phyloP scores from a whole-genome alignment of 345 rosid genomes.

The Pelargonium nanum region DNA sequence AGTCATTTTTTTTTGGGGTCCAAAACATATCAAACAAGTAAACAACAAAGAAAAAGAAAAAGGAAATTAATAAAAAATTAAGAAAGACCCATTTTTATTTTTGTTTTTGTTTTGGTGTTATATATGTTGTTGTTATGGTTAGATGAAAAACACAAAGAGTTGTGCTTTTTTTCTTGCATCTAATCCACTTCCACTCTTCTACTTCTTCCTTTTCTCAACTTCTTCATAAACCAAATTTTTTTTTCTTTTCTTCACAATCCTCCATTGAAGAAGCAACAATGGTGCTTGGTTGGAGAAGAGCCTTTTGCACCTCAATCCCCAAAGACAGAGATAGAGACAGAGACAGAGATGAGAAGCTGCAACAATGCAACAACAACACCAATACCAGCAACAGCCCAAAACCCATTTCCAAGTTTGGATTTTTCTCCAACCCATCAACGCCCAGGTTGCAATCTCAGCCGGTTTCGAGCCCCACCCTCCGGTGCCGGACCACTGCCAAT shows the following conservation, averaged over 20 bases:
- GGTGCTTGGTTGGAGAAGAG: conserved; percentile 77
- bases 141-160: too few species aligned
- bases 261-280: conserved; percentile 19
- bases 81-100: background rate
- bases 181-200: background rate
- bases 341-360: conserved; percentile 12
- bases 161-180: background rate
- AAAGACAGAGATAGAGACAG: conserved; percentile 31
- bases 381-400: conserved; percentile 26
- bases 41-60: background rate
- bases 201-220: background rate
- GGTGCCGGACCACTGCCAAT: conserved; percentile 43
- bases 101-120: too few species aligned
- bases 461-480: conserved; percentile 33
- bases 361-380: conserved; percentile 5
- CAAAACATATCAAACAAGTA: conserved; percentile 2
- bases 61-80: background rate
- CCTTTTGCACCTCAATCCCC: conserved; percentile 66
- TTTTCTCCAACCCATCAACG: conserved; percentile 78
- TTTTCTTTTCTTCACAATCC: conserved; percentile 3
- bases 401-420: conserved; percentile 51
- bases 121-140: too few species aligned
- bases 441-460: conserved; percentile 48
- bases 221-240: conserved; percentile 5
- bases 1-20: conserved; percentile 11